Base-by-base conservation (phyloP, 106 monocot genomes). In the Dioscorea alata region DNA sequence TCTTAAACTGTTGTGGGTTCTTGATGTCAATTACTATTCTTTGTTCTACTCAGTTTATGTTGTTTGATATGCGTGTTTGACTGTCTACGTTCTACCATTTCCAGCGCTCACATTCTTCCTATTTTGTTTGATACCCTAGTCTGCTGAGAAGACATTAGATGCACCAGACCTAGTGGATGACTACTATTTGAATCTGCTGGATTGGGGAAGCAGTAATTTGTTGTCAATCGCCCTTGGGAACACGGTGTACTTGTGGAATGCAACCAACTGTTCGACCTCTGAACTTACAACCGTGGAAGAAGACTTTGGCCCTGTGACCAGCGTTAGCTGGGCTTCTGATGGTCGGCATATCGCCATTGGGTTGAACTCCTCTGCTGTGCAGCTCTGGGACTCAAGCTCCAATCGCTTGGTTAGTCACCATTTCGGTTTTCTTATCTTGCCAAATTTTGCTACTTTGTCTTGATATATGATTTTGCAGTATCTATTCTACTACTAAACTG, bases 281-380 rank as follows among this genome's bases (percentile, higher is more conserved):
- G 85, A 89, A 69, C 84, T 89, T 34, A 66, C 80, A 18, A 89
- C 82, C 10, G 64, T 85, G 0, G 77, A 83, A 23, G 89, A 82
- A 0, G 82, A 85, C 64, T 9, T 52, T 18, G 89, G 89, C 35
- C 85, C 89, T 2, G 77, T 89, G 21, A 89, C 89, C 23, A 89
- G 89, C 25, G 82, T 89, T 20, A 80, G 74, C 23, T 85, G 89
- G 89, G 89, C 89, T 59, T 82, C 89, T 15, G 85, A 89, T 60
- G 89, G 85, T 4, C 70, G 61, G 33, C 82, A 85, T 59, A 56
- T 89, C 20, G 85, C 85, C 13, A 57, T 89, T 23, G 89, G 89
- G 13, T 50, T 89, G 64, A 80, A 82, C 50, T 77, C 75, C 13
- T 89, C 89, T 1, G 71, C 85, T 10, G 48, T 89, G 14, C 85